Base-by-base conservation (phyloP, 1,139 yeast genomes). In the Hansenula sp. region DNA sequence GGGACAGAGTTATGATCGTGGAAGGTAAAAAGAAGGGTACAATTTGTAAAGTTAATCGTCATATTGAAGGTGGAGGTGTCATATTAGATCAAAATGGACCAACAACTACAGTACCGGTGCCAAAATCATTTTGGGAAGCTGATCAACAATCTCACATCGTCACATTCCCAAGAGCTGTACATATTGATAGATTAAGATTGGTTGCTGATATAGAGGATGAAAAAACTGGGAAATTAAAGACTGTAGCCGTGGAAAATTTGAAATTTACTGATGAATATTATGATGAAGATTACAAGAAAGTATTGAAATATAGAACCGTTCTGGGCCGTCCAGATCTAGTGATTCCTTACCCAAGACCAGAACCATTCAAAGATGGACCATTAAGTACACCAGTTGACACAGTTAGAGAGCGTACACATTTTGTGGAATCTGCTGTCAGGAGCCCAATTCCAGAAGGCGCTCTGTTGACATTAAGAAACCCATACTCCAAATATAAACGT, bases 331-430 rank as follows among this genome's bases (percentile, higher is more conserved):
- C 78, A 36, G 72, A 76, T 40, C 69, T 88, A 46, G 79, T 80
- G 40, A 80, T 91, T 43, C 97, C 98, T 45, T 91, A 96, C 95
- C 98, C 98, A 36, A 76, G 79, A 52, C 96, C 96, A 2, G 83
- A 80, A 32, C 71, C 74, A 9, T 67, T 70, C n/a, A 76, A 76
- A 52, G 86, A 81, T 45, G 88, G 85, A 42, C 65, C 65, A 13
- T 67, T 79, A 45, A 75, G 79, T 5, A 88, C 97, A 0, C 63
- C 66, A 12, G 77, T 79, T 38, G 81, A 74, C 7, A 67, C 69
- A 2, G 94, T 79, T 2, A 77, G 81, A 47, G 88, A 81, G 54
- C 83, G 88, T 62, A 81, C 96, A 5, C 86, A 73, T 63, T 86
- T 79, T 65, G 82, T 87, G 32, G 84, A 82, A 47, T 75, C 88